A percentile compares a stretch with the other conserved stretches of the same genome.
phyloP scores from a whole-genome alignment of 306 rosid species.

The Nissolia schottii region DNA sequence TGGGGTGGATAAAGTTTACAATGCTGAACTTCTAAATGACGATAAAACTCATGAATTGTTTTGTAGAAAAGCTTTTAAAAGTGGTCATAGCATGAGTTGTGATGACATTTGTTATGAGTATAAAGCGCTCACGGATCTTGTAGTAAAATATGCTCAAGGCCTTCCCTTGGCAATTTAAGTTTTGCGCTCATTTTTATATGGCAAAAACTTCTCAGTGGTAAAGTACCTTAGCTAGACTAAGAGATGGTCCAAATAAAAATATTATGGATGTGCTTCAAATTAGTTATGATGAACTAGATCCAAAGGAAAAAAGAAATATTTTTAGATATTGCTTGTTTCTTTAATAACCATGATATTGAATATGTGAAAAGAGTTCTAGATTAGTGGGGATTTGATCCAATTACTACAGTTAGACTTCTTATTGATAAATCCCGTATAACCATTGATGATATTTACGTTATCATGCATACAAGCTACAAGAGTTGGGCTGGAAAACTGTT shows the following conservation, averaged over 20 bases:
- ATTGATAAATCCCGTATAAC: constrained; percentile 17
- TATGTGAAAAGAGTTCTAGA: no score
- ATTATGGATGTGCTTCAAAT: background rate
- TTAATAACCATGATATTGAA: no score
- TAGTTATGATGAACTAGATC: background rate
- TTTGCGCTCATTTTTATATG: background rate
- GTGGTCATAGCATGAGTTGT: background rate
- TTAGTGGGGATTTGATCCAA: background rate
- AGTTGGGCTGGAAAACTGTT: constrained; percentile 1
- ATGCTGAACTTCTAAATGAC: no score
- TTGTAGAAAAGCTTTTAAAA: no score
- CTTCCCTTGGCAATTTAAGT: constrained; percentile 11
- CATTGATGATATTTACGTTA: background rate
- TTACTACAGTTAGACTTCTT: background rate
- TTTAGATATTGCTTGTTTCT: no score
- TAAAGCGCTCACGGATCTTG: background rate
- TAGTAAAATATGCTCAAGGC: background rate
- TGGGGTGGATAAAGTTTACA: no score
- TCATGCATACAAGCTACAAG: constrained; percentile 8
- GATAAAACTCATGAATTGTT: no score
- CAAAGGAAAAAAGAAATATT: no score
- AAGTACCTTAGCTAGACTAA: background rate
- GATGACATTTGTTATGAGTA: background rate
- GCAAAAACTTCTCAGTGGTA: background rate
- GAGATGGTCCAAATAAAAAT: background rate